Conservation (phyloP, 805 yeast species). For the Scheffersomyces amazonensis region DNA sequence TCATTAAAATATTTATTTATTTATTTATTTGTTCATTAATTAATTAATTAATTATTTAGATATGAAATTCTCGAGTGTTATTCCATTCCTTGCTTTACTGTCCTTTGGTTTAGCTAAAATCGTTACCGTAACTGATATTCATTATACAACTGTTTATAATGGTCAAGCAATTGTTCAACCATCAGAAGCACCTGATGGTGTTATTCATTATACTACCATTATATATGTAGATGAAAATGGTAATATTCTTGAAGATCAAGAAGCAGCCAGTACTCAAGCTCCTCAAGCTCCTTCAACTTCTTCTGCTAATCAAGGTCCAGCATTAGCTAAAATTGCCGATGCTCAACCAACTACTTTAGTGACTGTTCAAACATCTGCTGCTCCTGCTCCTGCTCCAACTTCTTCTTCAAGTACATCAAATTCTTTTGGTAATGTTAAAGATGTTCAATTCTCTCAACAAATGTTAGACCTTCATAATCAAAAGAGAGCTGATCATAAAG, state of each 20-base stretch:
- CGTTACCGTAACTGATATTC: constrained; percentile 25
- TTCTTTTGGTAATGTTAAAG: constrained; percentile 10
- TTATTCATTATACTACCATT: constrained; percentile 7
- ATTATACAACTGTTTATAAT: constrained; percentile 18
- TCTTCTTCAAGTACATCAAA: constrained; percentile 4
- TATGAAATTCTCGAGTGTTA: not conserved
- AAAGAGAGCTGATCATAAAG: constrained; percentile 53
- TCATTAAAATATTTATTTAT: too few species aligned
- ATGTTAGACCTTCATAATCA: constrained; percentile 62
- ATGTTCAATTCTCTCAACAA: constrained; percentile 32
- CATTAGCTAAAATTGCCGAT: constrained; percentile 2
- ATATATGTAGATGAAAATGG: constrained; percentile 14
- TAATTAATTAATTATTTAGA: too few species aligned
- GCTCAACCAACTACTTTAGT: constrained; percentile 7
- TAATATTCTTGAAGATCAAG: constrained; percentile 10
- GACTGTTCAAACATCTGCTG: constrained; percentile 9
- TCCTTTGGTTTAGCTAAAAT: constrained; percentile 15
- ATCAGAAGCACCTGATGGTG: not conserved
- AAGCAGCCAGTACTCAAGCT: constrained; percentile 1
- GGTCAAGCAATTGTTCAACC: constrained; percentile 8
- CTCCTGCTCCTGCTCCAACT: constrained; percentile 8
- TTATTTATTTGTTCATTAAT: too few species aligned
- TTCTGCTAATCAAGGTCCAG: constrained; percentile 6
- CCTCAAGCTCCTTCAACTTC: constrained; percentile 13
- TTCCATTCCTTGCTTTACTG: not conserved